A percentile compares a stretch with the other conserved stretches of the same genome.
Evolutionary conservation across 768 basidiomycete genomes (phyloP).

Genomic region (Boletus edulis): DNA sequence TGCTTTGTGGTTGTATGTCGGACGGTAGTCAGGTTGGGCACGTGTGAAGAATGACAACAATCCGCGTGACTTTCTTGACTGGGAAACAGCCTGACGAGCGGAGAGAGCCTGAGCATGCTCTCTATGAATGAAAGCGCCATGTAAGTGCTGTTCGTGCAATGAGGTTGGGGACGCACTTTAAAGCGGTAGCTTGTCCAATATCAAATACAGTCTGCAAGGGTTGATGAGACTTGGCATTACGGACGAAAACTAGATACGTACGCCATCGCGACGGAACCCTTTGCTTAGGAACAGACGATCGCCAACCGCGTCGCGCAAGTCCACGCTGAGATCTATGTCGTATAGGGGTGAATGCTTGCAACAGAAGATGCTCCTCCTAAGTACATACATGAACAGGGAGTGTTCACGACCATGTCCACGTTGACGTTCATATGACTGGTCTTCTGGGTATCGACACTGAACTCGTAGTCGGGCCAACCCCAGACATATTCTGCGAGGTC

Average conservation of each 20-base stretch:
- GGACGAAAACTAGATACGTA: constrained; percentile 33
- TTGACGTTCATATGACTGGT: constrained; percentile 76
- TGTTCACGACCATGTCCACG: constrained; percentile 89
- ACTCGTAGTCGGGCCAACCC: constrained; percentile 86
- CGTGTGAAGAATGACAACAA: constrained; percentile 58
- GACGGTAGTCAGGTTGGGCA: constrained; percentile 50
- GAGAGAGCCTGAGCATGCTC: constrained; percentile 67
- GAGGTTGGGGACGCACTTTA: constrained; percentile 46
- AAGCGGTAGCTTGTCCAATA: constrained; percentile 71
- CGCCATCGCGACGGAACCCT: constrained; percentile 82
- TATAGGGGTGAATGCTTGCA: neutral
- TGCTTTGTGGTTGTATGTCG: constrained; percentile 67
- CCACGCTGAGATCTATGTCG: constrained; percentile 72
- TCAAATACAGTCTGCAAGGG: constrained; percentile 67
- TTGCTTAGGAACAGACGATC: constrained; percentile 84
- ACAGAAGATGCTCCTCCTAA: neutral
- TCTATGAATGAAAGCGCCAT: constrained; percentile 30
- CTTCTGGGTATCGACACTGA: constrained; percentile 73
- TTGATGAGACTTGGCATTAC: neutral
- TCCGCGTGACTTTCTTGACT: constrained; percentile 74
- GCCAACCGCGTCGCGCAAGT: constrained; percentile 90
- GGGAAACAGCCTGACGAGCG: constrained; percentile 64
- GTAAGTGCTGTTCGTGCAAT: neutral
- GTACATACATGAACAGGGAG: constrained; percentile 86
- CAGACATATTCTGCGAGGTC: constrained; percentile 90